phyloP scores from a whole-genome alignment of 805 yeast genomes.

The Kazachstania taianensis region DNA sequence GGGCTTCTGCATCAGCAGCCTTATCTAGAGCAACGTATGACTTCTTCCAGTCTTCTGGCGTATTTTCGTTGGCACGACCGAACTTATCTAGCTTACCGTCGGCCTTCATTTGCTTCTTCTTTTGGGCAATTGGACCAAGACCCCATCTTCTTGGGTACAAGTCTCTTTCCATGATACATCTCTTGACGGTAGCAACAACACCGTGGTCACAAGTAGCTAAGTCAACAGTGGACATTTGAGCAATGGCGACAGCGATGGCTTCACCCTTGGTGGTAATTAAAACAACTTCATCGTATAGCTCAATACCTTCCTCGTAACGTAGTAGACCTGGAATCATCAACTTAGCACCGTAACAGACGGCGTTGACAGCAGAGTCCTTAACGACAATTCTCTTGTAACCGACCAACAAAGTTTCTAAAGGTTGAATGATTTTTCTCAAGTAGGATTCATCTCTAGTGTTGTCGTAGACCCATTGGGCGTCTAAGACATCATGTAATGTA shows the following conservation, averaged over 20 bases:
- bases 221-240: constrained; percentile 98
- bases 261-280: constrained; percentile 98
- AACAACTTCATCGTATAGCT: constrained; percentile 94
- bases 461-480: constrained; percentile 97
- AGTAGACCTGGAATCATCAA: constrained; percentile 97
- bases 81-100: constrained; percentile 95
- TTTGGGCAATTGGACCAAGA: constrained; percentile 94
- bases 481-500: constrained; percentile 93
- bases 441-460: constrained; percentile 95
- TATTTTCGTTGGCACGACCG: constrained; percentile 87
- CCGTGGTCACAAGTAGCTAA: constrained; percentile 96
- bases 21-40: constrained; percentile 62
- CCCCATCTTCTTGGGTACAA: constrained; percentile 99
- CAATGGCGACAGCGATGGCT: constrained; percentile 96
- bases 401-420: constrained; percentile 83
- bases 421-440: constrained; percentile 86
- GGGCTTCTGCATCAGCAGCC: constrained; percentile 25
- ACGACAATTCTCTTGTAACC: constrained; percentile 97
- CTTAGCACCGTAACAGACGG: constrained; percentile 98
- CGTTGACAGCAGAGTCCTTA: constrained; percentile 89
- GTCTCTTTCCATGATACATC: constrained; percentile 99
- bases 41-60: constrained; percentile 88
- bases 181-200: constrained; percentile 94
- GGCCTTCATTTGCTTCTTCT: constrained; percentile 96
- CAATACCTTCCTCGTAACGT: constrained; percentile 96